phyloP scores from a whole-genome alignment of 2,329 filamentous ascomycete genomes.

The Basipetospora chlamydospora region DNA sequence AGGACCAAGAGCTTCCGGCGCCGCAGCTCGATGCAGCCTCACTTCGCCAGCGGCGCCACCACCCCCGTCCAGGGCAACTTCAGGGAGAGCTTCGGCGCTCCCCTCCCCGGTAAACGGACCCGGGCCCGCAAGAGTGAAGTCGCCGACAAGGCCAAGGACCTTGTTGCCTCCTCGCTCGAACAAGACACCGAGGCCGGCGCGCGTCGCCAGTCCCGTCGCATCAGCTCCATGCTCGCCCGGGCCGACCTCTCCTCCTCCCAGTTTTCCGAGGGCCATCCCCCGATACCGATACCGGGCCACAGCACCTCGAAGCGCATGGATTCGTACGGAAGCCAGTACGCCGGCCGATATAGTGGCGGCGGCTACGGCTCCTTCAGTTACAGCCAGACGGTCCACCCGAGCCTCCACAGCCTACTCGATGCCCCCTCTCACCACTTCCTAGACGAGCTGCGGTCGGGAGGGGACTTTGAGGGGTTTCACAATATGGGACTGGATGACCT shows the following conservation, averaged over 20 bases:
- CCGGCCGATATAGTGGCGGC: constrained; percentile 40
- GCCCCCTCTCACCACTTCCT: constrained; percentile 54
- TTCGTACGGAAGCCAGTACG: constrained; percentile 56
- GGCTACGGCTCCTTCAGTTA: constrained; percentile 22
- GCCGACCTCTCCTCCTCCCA: constrained; percentile 77
- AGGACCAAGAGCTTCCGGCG: constrained; percentile 34
- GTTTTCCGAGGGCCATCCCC: constrained; percentile 52
- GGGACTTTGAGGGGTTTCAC: constrained; percentile 52
- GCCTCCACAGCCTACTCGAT: constrained; percentile 49
- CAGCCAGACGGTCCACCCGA: constrained; percentile 31
- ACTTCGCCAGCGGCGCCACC: constrained; percentile 56
- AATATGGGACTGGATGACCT: constrained; percentile 60
- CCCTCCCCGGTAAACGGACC: constrained; percentile 34
- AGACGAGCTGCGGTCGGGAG: constrained; percentile 49
- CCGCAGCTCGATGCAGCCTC: constrained; percentile 51
- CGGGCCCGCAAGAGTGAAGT: constrained; percentile 33
- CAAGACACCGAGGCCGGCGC: constrained; percentile 46
- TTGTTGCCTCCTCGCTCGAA: constrained; percentile 53
- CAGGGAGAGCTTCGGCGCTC: constrained; percentile 62
- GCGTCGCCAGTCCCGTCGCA: constrained; percentile 53
- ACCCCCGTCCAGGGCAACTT: constrained; percentile 60
- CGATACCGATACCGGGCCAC: constrained; percentile 19
- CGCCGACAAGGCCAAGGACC: constrained; percentile 35
- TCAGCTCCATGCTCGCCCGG: constrained; percentile 82
- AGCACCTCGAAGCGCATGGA: constrained; percentile 47